Evolutionary conservation across 768 basidiomycete species (phyloP), one percentile per base, ranked within the genome.

Genomic region (Gloeopeniophorella convolvens): DNA sequence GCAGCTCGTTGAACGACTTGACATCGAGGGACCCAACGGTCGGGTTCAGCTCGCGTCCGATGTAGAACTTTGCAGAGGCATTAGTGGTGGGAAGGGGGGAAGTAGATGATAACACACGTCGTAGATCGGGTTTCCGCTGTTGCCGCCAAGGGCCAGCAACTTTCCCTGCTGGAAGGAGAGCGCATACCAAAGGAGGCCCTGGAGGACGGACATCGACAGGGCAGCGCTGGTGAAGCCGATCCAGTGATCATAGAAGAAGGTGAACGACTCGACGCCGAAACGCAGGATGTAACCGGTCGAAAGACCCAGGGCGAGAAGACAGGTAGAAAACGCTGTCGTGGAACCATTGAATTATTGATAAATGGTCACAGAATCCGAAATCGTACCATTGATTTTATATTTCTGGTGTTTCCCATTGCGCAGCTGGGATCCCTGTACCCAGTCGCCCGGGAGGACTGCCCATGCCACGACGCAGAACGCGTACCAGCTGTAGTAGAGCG

Each of bases 381-480:
- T 66, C 76, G 59, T 62, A 93, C 94, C 94, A 70, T 99, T 98
- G 52, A 96, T 91, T 71, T 89, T 97, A 75, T 99, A 99, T 52
- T 75, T 68, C 64, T 87, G 83, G 62, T 75, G 83, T 46, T 71
- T 73, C 0, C 94, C 94, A 34, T 80, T 83, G 39, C 96, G 76
- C 59, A 95, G 66, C 7, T 27, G 56, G 39, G 48, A 56, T n/a
- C 68, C 68, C 47, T 65, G 61, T 9, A 67, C 60, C 68, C 68
- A 68, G 56, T 68, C 67, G 4, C 79, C 80, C 15, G 80, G 96
- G 11, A 98, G 69, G 42, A 91, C 60, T 4, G 70, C 73, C 93
- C 94, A 97, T 3, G 88, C 76, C 2, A 79, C 67, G 41, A 97
- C 77, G 57, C 80, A 85, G 66, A 85, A 98, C n/a, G 78, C 70